These are phyloP conservation scores for Aureobasidium uvarum DNA, from an alignment of 2,329 filamentous ascomycete genomes.

Conservation along the genomic window DNA sequence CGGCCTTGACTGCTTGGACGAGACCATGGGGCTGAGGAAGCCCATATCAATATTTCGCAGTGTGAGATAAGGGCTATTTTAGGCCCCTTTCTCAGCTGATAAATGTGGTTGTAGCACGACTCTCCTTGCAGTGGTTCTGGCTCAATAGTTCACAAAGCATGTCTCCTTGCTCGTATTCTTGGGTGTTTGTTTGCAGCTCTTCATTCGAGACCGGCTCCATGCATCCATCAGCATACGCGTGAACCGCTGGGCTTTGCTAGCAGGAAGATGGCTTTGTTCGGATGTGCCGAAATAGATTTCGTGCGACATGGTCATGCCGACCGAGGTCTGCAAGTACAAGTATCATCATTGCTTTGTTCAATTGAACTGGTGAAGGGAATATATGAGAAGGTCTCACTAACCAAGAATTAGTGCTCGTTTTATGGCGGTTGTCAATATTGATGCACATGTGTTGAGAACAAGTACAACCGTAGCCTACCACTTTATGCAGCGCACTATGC, in stretches of 20 bases:
- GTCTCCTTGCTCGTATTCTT: slow-evolving; percentile 11
- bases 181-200: not conserved
- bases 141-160: not conserved
- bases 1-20: not conserved
- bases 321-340: not conserved
- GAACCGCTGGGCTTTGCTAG: not conserved
- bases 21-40: not conserved
- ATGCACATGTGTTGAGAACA: slow-evolving; percentile 9
- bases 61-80: not conserved
- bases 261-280: not conserved
- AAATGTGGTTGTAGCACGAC: not conserved
- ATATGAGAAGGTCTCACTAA: slow-evolving; percentile 13
- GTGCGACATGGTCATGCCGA: not conserved
- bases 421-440: slow-evolving; percentile 8
- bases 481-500: not conserved
- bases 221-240: slow-evolving; percentile 4
- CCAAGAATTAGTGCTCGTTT: slow-evolving; percentile 17
- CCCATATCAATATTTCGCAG: slow-evolving; percentile 4
- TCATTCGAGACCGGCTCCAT: slow-evolving; percentile 13
- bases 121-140: not conserved
- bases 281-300: slow-evolving; percentile 7
- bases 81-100: not conserved
- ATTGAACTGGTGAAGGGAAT: slow-evolving; percentile 10
- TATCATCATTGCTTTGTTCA: slow-evolving; percentile 2
- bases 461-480: slow-evolving; percentile 9